Percentiles rank a stretch among this genome's conserved stretches.
Evolutionary conservation across 2,329 filamentous ascomycete species (phyloP).

Genomic region (Exophiala spinifera): DNA sequence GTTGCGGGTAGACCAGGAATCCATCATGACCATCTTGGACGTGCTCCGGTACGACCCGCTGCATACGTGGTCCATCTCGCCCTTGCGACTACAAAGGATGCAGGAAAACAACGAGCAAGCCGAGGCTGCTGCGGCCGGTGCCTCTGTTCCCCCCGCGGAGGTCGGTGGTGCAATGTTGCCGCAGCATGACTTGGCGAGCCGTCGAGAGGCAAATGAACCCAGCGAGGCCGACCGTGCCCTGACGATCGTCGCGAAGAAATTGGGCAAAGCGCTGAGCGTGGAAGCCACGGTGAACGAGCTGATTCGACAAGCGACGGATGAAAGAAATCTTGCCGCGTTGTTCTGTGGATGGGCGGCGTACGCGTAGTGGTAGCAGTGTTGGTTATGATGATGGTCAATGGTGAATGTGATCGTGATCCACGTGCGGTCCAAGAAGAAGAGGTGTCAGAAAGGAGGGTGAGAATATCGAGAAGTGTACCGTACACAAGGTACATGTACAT

Average conservation of each 20-base stretch:
- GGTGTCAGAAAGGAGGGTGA: too few species aligned
- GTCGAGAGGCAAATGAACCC: constrained; percentile 51
- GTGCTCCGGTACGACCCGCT: constrained; percentile 97
- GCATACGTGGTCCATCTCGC: constrained; percentile 90
- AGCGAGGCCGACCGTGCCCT: constrained; percentile 88
- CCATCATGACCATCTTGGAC: constrained; percentile 97
- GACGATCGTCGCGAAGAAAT: constrained; percentile 91
- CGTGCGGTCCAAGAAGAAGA: too few species aligned
- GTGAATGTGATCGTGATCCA: too few species aligned
- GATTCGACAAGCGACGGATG: constrained; percentile 93
- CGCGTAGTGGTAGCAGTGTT: constrained; percentile 30
- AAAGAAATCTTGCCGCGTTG: constrained; percentile 83
- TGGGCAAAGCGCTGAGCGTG: constrained; percentile 90
- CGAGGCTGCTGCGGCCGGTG: constrained; percentile 34
- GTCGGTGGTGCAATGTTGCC: constrained; percentile 21
- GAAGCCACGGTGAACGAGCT: constrained; percentile 94
- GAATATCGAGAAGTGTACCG: too few species aligned
- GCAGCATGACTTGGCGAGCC: constrained; percentile 29
- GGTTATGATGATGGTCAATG: too few species aligned
- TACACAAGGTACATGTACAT: too few species aligned
- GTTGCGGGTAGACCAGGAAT: constrained; percentile 89
- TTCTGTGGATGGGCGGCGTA: constrained; percentile 67
- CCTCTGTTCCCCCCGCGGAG: constrained; percentile 29
- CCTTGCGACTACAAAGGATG: constrained; percentile 63
- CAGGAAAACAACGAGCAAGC: constrained; percentile 53